Evolutionary conservation across 345 rosid species (phyloP).

Genomic region (Corchorus olitorius): DNA sequence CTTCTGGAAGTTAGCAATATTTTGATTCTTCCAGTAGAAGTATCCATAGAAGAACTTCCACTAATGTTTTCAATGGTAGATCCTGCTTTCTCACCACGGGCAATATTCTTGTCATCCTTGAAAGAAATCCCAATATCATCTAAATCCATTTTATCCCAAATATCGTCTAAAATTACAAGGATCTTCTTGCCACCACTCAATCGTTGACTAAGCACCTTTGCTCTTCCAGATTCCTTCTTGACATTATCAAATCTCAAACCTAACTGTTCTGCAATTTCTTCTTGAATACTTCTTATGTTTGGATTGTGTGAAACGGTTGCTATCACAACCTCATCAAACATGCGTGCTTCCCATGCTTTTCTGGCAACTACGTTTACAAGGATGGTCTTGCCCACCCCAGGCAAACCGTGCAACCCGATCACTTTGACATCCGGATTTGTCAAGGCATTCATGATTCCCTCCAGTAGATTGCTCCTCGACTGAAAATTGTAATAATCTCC

Average conservation of each 20-base stretch:
- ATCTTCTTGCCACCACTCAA: constrained; percentile 6
- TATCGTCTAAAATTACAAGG: constrained; percentile 28
- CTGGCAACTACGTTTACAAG: neutral
- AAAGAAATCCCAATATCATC: constrained; percentile 17
- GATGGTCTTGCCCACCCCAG: constrained; percentile 4
- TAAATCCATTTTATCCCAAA: constrained; percentile 16
- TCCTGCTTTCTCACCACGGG: no score
- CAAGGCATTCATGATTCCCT: neutral
- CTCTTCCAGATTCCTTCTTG: neutral
- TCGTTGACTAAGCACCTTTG: neutral
- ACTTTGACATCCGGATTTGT: neutral
- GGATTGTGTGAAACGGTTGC: neutral
- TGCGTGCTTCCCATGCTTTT: neutral
- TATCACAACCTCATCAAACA: neutral
- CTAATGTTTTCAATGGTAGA: no score
- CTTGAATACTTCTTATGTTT: neutral
- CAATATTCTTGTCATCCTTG: neutral
- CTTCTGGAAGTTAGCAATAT: constrained; percentile 20
- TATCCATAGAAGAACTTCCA: neutral
- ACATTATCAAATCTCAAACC: neutral
- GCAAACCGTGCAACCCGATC: constrained; percentile 19
- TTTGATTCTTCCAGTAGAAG: neutral
- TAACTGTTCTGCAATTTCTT: neutral
- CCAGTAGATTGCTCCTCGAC: neutral
- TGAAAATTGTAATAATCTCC: neutral